Evolutionary conservation across 768 basidiomycete species (phyloP), one percentile per base, ranked within the genome.

Genomic region (Boletellus sp.): DNA sequence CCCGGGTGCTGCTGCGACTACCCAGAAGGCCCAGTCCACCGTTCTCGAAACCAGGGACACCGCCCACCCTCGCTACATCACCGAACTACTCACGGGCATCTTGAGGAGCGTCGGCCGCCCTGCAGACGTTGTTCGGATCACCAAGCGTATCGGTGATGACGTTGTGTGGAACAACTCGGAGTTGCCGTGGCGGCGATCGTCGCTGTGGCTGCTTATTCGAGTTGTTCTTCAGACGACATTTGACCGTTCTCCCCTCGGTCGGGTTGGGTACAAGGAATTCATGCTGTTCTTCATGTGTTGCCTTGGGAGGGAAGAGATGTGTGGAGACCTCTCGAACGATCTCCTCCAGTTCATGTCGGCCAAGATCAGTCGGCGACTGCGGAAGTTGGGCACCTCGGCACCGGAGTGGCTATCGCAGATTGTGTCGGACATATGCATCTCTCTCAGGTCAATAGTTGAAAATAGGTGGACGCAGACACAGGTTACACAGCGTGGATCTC

Each of bases 121-220:
- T 2, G 56, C 65, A 11, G 61, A 59, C n/a, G 52, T 65, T 4
- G 26, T 32, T 33, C 56, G 65, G 10, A 68, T 76, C 23, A 54
- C 49, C 11, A 80, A 80, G 56, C 73, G 74, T 7, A 66, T 79
- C 0, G 68, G 64, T 8, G 78, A 80, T 44, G 74, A 80, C 17
- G 72, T 78, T 3, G 62, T 75, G 1, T 76, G 75, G 74, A 33
- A 65, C 7, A 48, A 64, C n/a, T 62, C 72, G 2, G 42, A 52
- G 22, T 63, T 68, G 9, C 45, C 79, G 67, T 81, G 79, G 79
- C 63, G 80, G 31, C 67, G 79, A 17, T 76, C 76, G 2, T 62
- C 76, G 1, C 62, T 77, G 11, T 81, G 78, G 78, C 71, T 79
- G 3, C 57, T 77, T 16, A 58, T 78, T 23, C 74, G 78, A 9